Evolutionary conservation across 164 flowering plant species (phyloP).

Genomic region (Nymphaea colorata): DNA sequence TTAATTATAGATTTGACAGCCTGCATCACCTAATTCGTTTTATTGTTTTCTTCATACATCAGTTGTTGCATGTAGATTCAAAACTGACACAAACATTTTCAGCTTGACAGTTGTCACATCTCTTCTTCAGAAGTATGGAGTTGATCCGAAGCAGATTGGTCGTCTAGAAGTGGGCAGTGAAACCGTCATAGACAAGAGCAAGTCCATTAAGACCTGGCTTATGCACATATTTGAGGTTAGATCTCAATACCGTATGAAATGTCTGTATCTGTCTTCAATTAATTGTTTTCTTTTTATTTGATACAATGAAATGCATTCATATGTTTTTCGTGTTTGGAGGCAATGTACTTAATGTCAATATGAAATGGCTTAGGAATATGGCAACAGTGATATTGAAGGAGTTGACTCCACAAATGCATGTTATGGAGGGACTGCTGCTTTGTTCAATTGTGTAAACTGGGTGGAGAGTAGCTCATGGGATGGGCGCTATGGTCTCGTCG

Average conservation of each 20-base stretch:
- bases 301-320: background rate
- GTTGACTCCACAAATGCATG: constrained; percentile 99
- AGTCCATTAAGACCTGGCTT: constrained; percentile 96
- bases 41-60: background rate
- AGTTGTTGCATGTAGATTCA: background rate
- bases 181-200: constrained; percentile 99
- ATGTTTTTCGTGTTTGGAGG: background rate
- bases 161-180: constrained; percentile 99
- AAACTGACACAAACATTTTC: constrained; percentile 8
- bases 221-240: constrained; percentile 96
- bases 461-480: constrained; percentile 99
- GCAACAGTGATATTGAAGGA: constrained; percentile 96
- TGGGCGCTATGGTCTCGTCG: constrained; percentile 98
- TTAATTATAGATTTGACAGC: too few relatives aligned
- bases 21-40: too few relatives aligned
- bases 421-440: constrained; percentile 98
- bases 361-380: constrained; percentile 38
- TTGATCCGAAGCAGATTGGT: constrained; percentile 92
- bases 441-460: constrained; percentile 97
- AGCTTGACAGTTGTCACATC: constrained; percentile 91
- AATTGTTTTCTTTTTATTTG: background rate
- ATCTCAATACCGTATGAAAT: constrained; percentile 1
- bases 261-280: background rate
- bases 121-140: constrained; percentile 75
- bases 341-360: background rate